Conservation (phyloP, 2,329 filamentous ascomycete species). For the Aschersonia sp. region DNA sequence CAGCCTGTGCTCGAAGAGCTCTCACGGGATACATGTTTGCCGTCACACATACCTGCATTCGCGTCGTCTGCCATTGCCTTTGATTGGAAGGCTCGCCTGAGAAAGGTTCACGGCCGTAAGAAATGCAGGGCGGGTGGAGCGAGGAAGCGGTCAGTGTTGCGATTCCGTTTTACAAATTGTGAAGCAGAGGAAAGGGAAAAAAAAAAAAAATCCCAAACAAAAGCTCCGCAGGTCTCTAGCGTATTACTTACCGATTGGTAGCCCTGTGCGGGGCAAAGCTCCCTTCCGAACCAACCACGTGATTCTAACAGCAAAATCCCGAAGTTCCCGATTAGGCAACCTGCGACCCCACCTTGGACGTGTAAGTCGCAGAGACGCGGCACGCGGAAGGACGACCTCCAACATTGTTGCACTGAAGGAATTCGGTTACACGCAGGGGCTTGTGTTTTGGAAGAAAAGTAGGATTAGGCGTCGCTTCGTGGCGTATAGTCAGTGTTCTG, state of each 20-base stretch:
- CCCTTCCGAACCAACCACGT: background rate
- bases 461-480: no score
- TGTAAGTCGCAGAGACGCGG: background rate
- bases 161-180: background rate
- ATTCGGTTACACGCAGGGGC: background rate
- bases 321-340: background rate
- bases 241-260: background rate
- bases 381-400: background rate
- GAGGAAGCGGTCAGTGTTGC: background rate
- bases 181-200: background rate
- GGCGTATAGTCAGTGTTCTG: no score
- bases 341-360: background rate
- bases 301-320: no score
- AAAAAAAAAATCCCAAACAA: background rate
- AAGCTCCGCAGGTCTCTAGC: background rate
- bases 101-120: constrained; percentile 45
- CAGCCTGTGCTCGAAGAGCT: background rate
- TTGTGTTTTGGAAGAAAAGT: no score
- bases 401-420: background rate
- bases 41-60: constrained; percentile 9
- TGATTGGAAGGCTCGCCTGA: constrained; percentile 14
- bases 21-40: background rate
- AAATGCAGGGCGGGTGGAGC: constrained; percentile 1
- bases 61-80: constrained; percentile 12
- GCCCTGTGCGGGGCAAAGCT: background rate